These are phyloP conservation scores for Syzygium syzygioides DNA, from an alignment of 441 rosid species.

Conservation along the genomic window DNA sequence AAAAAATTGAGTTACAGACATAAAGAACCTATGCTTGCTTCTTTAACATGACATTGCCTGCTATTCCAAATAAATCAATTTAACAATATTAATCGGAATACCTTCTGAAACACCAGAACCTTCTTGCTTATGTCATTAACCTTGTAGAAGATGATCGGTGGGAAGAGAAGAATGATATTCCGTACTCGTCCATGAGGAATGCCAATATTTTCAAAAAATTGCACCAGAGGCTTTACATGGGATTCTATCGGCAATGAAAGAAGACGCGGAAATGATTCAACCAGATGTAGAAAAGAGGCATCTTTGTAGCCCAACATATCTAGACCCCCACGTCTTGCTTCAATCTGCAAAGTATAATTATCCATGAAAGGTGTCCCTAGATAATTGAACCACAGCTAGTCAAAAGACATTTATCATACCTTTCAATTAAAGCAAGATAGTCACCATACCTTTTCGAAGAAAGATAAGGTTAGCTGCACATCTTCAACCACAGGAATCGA, in stretches of 20 bases:
- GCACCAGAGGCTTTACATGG: slow-evolving; percentile 49
- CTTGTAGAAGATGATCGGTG: slow-evolving; percentile 46
- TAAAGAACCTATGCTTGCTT: neutral
- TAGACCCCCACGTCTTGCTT: slow-evolving; percentile 93
- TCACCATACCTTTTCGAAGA: slow-evolving; percentile 73
- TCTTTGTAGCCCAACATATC: slow-evolving; percentile 53
- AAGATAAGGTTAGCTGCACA: slow-evolving; percentile 76
- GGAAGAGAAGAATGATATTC: slow-evolving; percentile 59
- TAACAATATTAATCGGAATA: slow-evolving; percentile 5
- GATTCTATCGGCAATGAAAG: slow-evolving; percentile 55
- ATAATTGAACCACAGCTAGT: neutral
- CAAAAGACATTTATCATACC: neutral
- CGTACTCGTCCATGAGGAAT: slow-evolving; percentile 35
- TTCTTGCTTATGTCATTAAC: slow-evolving; percentile 35
- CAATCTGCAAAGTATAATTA: slow-evolving; percentile 36
- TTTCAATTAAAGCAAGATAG: neutral
- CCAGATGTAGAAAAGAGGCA: slow-evolving; percentile 47
- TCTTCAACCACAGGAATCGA: slow-evolving; percentile 78
- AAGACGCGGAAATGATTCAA: slow-evolving; percentile 83
- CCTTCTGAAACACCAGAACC: slow-evolving; percentile 44
- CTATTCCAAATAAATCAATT: neutral
- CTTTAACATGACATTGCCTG: neutral
- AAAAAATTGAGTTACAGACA: neutral
- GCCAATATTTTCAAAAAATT: slow-evolving; percentile 49
- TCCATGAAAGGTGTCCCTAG: neutral